These are phyloP conservation scores for Coniochaeta hoffmannii DNA, from an alignment of 2,329 filamentous ascomycete species.

Conservation along the genomic window DNA sequence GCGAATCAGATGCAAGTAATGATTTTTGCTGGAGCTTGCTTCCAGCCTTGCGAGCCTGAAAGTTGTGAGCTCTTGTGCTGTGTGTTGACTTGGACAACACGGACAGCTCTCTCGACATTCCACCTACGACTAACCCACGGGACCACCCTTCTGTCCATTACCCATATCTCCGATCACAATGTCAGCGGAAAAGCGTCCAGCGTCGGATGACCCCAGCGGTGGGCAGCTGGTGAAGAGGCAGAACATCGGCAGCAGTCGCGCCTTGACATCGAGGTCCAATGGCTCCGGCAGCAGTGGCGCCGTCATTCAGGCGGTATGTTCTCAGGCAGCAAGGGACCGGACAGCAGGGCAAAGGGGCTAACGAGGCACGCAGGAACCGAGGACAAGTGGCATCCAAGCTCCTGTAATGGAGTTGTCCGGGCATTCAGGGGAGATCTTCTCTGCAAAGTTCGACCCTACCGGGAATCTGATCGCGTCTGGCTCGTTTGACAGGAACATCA, in stretches of 20 bases:
- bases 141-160: neutral
- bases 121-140: neutral
- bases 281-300: constrained; percentile 36
- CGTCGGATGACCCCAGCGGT: constrained; percentile 72
- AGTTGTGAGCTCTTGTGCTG: no score
- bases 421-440: constrained; percentile 79
- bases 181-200: constrained; percentile 83
- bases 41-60: neutral
- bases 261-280: constrained; percentile 41
- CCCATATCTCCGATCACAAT: constrained; percentile 7
- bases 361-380: constrained; percentile 48
- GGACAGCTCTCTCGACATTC: neutral
- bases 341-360: neutral
- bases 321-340: neutral
- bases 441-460: constrained; percentile 81
- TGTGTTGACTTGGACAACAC: neutral
- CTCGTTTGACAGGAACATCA: constrained; percentile 87
- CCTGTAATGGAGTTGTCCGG: constrained; percentile 92
- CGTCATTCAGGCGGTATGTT: constrained; percentile 43
- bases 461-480: constrained; percentile 88
- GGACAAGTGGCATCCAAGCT: constrained; percentile 77
- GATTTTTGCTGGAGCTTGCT: constrained; percentile 1
- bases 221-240: constrained; percentile 85
- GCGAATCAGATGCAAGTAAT: neutral
- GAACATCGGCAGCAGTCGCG: constrained; percentile 51